These are phyloP conservation scores for Alloascoidea hylecoeti DNA, from an alignment of 805 yeast genomes.

Conservation along the genomic window DNA sequence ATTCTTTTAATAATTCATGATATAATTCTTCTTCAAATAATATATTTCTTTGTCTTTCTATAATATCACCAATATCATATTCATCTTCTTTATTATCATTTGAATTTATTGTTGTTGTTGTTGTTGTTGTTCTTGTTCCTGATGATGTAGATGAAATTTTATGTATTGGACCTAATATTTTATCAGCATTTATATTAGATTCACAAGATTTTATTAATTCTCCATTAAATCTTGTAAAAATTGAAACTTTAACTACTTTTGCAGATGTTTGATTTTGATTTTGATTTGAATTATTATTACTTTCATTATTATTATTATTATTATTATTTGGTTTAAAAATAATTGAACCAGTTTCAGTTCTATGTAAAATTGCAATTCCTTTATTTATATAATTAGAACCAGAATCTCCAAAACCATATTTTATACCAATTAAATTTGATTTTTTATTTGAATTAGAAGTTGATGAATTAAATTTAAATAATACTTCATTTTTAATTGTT, in stretches of 20 bases:
- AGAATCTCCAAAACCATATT: conserved; percentile 84
- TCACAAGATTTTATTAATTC: conserved; percentile 13
- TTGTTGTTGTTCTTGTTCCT: conserved; percentile 7
- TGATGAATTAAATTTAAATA: conserved; percentile 53
- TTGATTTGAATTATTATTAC: too few relatives aligned
- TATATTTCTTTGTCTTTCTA: conserved; percentile 54
- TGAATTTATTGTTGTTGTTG: conserved; percentile 5
- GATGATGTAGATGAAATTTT: too few relatives aligned
- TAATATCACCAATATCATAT: conserved; percentile 34
- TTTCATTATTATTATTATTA: too few relatives aligned
- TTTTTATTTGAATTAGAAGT: conserved; percentile 33
- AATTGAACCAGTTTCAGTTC: conserved; percentile 30
- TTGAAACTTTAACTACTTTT: conserved; percentile 43
- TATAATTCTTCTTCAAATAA: conserved; percentile 86
- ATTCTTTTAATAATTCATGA: conserved; percentile 65
- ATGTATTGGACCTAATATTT: conserved; percentile 4
- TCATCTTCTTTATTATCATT: conserved; percentile 7
- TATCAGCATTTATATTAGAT: neutral
- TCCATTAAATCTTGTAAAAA: conserved; percentile 38
- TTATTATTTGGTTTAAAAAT: conserved; percentile 23
- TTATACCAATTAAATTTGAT: conserved; percentile 77
- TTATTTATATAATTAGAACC: conserved; percentile 67
- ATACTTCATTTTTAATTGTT: conserved; percentile 36
- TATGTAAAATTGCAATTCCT: conserved; percentile 63
- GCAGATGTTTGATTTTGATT: conserved; percentile 21